Evolutionary conservation across 225 moss, liverwort and hornwort species (phyloP), one percentile per base, ranked within the genome.

Genomic region (Climacium dendroides): DNA sequence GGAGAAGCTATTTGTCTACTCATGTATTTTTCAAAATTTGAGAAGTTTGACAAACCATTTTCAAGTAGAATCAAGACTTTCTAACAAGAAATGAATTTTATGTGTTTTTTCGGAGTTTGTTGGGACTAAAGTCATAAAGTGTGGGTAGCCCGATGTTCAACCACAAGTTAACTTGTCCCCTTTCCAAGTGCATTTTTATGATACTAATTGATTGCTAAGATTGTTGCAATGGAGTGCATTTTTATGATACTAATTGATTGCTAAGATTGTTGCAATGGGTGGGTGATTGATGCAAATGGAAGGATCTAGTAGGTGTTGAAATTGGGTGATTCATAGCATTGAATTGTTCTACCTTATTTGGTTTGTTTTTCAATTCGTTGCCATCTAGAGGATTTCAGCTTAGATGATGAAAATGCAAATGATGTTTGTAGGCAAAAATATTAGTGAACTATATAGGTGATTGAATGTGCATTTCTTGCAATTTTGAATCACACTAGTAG

Each of bases 371-470:
- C 3, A 50, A 50, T 19, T 50, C 20, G 7, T 7, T 50, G 7
- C 7, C 7, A 30, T 4, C 0, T 7, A 0, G 11, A 3, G 0
- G 3, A 2, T 1, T 29, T 2, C 12, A 2, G 11, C 12, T 32
- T 11, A 19, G 7, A 48, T 48, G 11, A 29, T 48, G 32, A 12
- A 4, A 32, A 74, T 43, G 26, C 0, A 15, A 0, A 71, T 71
- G 43, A 71, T 0, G 2, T 1, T 41, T 25, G 43, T 26, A 28
- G 43, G 0, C 5, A 70, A 25, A 15, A 26, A 15, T 3, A 70
- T 26, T 70, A 70, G 15, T 70, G 3, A 70, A 0, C 15, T 43
- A 28, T 41, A 71, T 5, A 5, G 3, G 5, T 41, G 39, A 69
- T 69, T 0, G 0, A 41, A 41, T 9, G 5, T 9, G 5, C 8